phyloP scores from a whole-genome alignment of 106 monocot genomes.

The Apostasia shenzhenica region DNA sequence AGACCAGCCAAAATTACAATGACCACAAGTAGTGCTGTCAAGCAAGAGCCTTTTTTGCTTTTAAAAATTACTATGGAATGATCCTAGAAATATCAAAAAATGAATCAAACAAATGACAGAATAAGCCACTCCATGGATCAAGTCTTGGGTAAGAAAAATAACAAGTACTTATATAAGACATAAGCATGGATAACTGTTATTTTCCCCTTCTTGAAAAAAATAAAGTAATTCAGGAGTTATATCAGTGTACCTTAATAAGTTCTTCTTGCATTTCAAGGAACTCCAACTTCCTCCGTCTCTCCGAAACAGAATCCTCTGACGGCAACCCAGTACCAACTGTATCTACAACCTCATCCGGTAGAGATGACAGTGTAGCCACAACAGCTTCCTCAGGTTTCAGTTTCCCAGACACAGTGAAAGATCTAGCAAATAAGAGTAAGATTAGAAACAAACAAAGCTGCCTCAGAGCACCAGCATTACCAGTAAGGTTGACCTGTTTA shows the following conservation, averaged over 20 bases:
- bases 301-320: conserved; percentile 96
- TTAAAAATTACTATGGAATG: no score
- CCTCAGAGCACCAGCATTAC: background rate
- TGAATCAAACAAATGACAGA: no score
- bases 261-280: conserved; percentile 99
- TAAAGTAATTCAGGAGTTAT: background rate
- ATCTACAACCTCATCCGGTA: conserved; percentile 99
- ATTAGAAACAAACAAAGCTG: conserved; percentile 3
- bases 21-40: no score
- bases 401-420: conserved; percentile 88
- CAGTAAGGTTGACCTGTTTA: conserved; percentile 10
- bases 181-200: no score
- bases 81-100: no score
- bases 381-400: conserved; percentile 94
- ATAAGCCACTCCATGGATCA: no score
- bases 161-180: no score
- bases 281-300: conserved; percentile 87
- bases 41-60: no score
- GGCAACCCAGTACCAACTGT: conserved; percentile 87
- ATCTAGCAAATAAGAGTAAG: conserved; percentile 27
- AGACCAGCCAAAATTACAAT: no score
- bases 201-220: no score
- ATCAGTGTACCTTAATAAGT: conserved; percentile 73
- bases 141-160: no score
- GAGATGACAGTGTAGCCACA: conserved; percentile 86